Evolutionary conservation across 768 basidiomycete genomes (phyloP), one percentile per base, ranked within the genome.

Genomic region (Mycena kentingensis): DNA sequence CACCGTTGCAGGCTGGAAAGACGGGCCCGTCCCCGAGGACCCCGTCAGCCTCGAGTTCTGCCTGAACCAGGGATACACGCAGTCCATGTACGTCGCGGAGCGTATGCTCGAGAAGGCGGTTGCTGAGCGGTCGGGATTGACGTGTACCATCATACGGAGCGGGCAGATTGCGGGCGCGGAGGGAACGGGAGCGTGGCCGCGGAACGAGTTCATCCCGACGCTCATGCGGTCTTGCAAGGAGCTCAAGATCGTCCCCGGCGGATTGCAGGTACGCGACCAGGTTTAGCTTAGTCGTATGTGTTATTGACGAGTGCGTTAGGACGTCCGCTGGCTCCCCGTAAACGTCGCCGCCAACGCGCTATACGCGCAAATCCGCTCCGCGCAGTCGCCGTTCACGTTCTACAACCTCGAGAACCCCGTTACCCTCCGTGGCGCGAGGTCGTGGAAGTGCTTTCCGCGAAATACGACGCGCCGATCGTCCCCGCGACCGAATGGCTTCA

Each of bases 11-110:
- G 19, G 22, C 2, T 46, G 44, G 32, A 8, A 24, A 5, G 19
- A 19, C 16, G 42, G 42, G 7, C 28, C 39, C 4, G 34, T 29
- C 12, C 47, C 53, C 19, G 53, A 54, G 35, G 36, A 18, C 3
- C 37, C 53, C n/a, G 11, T 54, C 10, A 41, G n/a, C 25, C n/a
- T n/a, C 16, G 34, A 32, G n/a, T 13, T 41, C 11, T 50, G 49
- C 13, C 2, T 55, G 2, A 8, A 32, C 37, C 43, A 46, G 26
- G 54, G 54, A 11, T 55, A 55, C 35, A 38, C 49, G n/a, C 44
- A 55, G 11, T 32, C 49, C 26, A 55, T 49, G 19, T 54, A 50
- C 27, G 54, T 49, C n/a, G 47, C 54, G 13, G 54, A 55, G 39
- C 49, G 49, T 37, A 24, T 46, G 13, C 46, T 55, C 28, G 37